Percentiles rank a stretch among this genome's conserved stretches.
phyloP scores from a whole-genome alignment of 345 rosid genomes.

The Pseudoturritis turrita region DNA sequence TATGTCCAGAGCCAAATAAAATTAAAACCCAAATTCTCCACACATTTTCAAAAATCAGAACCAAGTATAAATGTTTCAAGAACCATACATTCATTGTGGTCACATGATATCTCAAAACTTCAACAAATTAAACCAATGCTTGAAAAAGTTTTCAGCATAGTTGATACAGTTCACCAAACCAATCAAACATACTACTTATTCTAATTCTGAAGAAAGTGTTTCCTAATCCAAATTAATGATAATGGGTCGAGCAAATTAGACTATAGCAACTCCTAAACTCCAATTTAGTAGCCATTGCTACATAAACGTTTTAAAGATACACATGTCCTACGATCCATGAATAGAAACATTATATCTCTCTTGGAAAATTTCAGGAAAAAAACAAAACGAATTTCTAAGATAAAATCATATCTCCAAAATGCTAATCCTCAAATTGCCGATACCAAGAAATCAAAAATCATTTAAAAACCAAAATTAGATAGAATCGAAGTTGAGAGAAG shows the following conservation, averaged over 20 bases:
- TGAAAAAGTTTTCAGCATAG: not conserved
- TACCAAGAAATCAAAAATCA: not conserved
- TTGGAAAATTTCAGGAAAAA: not conserved
- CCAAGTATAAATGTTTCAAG: not conserved
- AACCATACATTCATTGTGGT: not conserved
- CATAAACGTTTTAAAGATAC: no score
- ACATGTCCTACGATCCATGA: not conserved
- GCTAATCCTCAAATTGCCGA: slow-evolving; percentile 13
- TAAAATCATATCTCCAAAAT: not conserved
- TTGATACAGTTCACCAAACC: not conserved
- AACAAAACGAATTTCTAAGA: no score
- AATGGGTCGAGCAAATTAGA: not conserved
- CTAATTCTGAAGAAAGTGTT: not conserved
- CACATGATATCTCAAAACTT: not conserved
- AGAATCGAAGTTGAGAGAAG: not conserved
- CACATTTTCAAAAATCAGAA: not conserved
- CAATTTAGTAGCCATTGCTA: no score
- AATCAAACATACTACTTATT: not conserved
- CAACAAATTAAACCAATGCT: not conserved
- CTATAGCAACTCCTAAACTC: not conserved
- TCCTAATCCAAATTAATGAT: no score
- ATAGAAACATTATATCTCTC: not conserved
- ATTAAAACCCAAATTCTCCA: not conserved
- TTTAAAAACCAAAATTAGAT: not conserved
- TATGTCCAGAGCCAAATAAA: no score